Evolutionary conservation across 768 basidiomycete species (phyloP).

Genomic region (Coprinopsis sp.): DNA sequence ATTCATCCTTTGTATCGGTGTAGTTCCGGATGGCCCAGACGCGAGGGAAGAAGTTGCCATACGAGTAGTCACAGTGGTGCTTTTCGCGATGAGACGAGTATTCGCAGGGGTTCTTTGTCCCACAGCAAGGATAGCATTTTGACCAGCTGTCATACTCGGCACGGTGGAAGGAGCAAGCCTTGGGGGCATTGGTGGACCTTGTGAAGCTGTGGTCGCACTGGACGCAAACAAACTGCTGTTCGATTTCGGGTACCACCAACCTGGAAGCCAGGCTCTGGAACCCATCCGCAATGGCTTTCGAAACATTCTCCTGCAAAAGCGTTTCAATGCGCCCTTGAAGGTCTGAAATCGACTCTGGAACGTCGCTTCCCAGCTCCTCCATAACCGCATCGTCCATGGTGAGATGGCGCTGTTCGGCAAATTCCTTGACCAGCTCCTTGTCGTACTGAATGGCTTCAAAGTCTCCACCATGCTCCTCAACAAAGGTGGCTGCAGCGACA

Average conservation of each 20-base stretch:
- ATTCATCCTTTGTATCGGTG: slow-evolving; percentile 29
- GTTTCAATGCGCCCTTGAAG: slow-evolving; percentile 27
- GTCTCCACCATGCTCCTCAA: slow-evolving; percentile 31
- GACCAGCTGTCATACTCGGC: slow-evolving; percentile 31
- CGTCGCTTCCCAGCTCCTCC: slow-evolving; percentile 33
- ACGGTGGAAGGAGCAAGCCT: slow-evolving; percentile 35
- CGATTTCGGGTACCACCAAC: slow-evolving; percentile 29
- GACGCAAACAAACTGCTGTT: slow-evolving; percentile 34
- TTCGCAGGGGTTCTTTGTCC: slow-evolving; percentile 31
- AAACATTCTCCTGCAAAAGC: slow-evolving; percentile 29
- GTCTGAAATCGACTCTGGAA: slow-evolving; percentile 29
- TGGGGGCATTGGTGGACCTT: slow-evolving; percentile 31
- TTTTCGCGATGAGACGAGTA: slow-evolving; percentile 29
- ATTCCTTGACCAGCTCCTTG: slow-evolving; percentile 33
- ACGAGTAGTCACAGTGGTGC: slow-evolving; percentile 40
- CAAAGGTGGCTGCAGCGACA: slow-evolving; percentile 30
- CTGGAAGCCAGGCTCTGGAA: slow-evolving; percentile 31
- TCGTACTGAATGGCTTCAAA: slow-evolving; percentile 31
- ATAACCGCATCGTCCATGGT: slow-evolving; percentile 36
- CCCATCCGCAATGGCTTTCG: slow-evolving; percentile 30
- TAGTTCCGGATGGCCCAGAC: slow-evolving; percentile 27
- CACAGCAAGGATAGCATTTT: slow-evolving; percentile 32
- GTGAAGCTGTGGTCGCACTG: slow-evolving; percentile 36
- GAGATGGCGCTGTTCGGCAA: slow-evolving; percentile 31
- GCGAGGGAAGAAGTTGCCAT: slow-evolving; percentile 33